These are phyloP conservation scores for Candida golubevii DNA, from an alignment of 805 yeast species.

Conservation along the genomic window DNA sequence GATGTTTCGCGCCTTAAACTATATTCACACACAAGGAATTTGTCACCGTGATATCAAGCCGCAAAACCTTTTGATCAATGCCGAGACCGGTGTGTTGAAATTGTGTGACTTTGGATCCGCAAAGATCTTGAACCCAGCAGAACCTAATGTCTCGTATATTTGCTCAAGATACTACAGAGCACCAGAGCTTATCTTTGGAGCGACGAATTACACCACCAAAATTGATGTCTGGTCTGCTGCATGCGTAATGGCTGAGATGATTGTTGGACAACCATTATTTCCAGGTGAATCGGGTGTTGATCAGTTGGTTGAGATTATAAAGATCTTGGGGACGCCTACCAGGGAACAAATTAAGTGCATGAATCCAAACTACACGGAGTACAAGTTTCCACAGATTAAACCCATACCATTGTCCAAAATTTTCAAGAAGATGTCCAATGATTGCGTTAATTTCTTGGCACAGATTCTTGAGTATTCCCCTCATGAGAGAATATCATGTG, in stretches of 20 bases:
- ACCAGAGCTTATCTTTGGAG: conserved; percentile 96
- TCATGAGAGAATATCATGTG: conserved; percentile 54
- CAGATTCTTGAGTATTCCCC: conserved; percentile 68
- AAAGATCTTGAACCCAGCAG: conserved; percentile 80
- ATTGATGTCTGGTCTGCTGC: conserved; percentile 98
- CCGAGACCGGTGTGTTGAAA: conserved; percentile 77
- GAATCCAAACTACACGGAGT: conserved; percentile 98
- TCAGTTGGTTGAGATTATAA: conserved; percentile 93
- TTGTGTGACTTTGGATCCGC: conserved; percentile 97
- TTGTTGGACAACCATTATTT: conserved; percentile 92
- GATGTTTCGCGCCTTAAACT: conserved; percentile 70
- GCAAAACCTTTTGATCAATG: conserved; percentile 83
- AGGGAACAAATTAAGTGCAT: conserved; percentile 86
- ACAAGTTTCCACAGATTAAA: conserved; percentile 84
- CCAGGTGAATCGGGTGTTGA: conserved; percentile 98
- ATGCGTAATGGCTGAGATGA: conserved; percentile 95
- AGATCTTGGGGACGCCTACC: conserved; percentile 92
- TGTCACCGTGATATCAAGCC: conserved; percentile 96
- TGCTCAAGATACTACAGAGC: conserved; percentile 97
- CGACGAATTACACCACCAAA: conserved; percentile 92
- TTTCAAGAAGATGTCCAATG: conserved; percentile 51
- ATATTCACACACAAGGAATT: conserved; percentile 71
- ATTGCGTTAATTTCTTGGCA: conserved; percentile 54
- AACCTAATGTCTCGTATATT: conserved; percentile 93
- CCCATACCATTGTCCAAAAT: conserved; percentile 70